Evolutionary conservation across 805 yeast genomes (phyloP), one percentile per base, ranked within the genome.

Genomic region (Pichia pseudocactophila): DNA sequence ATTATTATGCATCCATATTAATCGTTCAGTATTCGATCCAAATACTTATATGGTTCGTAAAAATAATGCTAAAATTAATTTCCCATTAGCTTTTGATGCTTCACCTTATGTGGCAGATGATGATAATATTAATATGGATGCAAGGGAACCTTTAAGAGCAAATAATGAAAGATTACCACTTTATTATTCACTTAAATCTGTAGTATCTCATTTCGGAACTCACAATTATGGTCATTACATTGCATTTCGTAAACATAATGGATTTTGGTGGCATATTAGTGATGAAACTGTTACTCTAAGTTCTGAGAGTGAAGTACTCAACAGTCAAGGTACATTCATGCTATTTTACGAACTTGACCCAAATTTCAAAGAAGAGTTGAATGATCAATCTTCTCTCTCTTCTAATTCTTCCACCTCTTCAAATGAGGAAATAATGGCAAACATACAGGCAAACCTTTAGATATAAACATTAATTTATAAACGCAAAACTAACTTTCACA

Each of bases 211-310:
- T 61, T 89, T 82, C 59, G 98, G 98, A 38, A 83, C 96, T 1
- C 97, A 92, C 54, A 88, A 90, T 54, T 92, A 87, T 58, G 98
- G 98, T n/a, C 98, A 90, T 61, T 90, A 90, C 58, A 84, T 90
- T 47, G 87, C 94, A 34, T 90, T 75, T 64, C 76, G 97, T 55
- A 81, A 78, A 54, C 73, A 66, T 44, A 74, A 95, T 50, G 92
- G 89, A 2, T 71, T 78, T 10, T 90, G 98, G 98, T 89, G 96
- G 95, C 75, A 96, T 58, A 81, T 89, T 16, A 82, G 92, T 52
- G 98, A 92, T 61, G 95, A 88, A 56, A 78, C 80, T 3, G 95
- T 89, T 3, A 78, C 86, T 46, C 71, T 84, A 27, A 87, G 86
- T 3, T 73, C 78, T 11, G 95, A 86, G 57, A 73, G 73, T 3